Evolutionary conservation across 2,329 filamentous ascomycete genomes (phyloP).

Genomic region (Fusarium drepaniforme): DNA sequence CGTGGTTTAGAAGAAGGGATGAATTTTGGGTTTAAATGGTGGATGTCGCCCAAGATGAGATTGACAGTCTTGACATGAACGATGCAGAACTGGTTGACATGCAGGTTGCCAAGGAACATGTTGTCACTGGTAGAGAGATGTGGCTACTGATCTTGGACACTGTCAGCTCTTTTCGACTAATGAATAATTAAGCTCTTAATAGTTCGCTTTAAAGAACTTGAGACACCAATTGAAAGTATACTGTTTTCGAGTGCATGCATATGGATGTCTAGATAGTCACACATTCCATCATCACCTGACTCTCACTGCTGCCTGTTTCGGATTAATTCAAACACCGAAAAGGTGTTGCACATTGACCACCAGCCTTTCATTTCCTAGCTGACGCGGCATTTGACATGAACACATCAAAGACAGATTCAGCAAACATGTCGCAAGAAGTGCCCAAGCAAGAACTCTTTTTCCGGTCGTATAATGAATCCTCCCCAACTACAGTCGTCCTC

Average conservation of each 20-base stretch:
- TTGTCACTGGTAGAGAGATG: not conserved
- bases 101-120: too few relatives aligned
- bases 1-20: not conserved
- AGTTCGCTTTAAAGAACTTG: not conserved
- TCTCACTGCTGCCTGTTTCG: not conserved
- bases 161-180: not conserved
- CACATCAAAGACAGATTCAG: not conserved
- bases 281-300: not conserved
- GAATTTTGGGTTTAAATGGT: not conserved
- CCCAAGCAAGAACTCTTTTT: not conserved
- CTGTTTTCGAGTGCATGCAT: not conserved
- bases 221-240: not conserved
- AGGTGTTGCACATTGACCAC: not conserved
- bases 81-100: not conserved
- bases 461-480: not conserved
- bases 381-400: not conserved
- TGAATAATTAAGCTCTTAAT: not conserved
- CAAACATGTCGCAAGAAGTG: not conserved
- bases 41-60: not conserved
- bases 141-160: not conserved
- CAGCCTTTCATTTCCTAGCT: not conserved
- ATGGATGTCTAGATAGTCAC: not conserved
- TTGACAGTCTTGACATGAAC: not conserved
- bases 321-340: slow-evolving; percentile 2
- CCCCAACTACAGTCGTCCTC: not conserved